Evolutionary conservation across 2,329 filamentous ascomycete species (phyloP).

Genomic region (Claviceps fusiformis): DNA sequence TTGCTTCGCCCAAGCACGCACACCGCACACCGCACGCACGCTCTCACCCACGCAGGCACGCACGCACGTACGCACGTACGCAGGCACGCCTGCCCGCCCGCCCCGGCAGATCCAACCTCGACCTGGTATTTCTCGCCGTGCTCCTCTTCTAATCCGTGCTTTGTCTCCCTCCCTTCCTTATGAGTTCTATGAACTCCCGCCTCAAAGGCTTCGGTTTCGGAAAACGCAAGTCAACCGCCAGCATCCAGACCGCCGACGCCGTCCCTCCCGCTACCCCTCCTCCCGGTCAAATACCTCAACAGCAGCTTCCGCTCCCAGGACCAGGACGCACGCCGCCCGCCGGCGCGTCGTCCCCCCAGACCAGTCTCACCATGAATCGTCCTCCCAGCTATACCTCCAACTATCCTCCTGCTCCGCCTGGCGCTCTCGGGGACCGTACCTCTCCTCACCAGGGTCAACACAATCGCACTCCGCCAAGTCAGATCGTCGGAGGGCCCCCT

Average conservation of each 20-base stretch:
- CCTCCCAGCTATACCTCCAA: slow-evolving; percentile 51
- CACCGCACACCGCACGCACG: no score
- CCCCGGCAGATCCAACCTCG: background rate
- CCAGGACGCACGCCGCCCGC: slow-evolving; percentile 20
- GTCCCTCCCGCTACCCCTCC: slow-evolving; percentile 22
- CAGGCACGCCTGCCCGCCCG: background rate
- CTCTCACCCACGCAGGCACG: background rate
- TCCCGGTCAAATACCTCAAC: slow-evolving; percentile 33
- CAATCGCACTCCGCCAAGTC: slow-evolving; percentile 41
- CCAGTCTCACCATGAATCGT: slow-evolving; percentile 46
- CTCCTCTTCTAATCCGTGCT: slow-evolving; percentile 4
- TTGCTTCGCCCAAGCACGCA: background rate
- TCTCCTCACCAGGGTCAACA: slow-evolving; percentile 36
- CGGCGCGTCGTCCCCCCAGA: slow-evolving; percentile 30
- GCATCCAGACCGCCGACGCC: slow-evolving; percentile 38
- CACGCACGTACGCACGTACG: no score
- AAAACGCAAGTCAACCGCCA: slow-evolving; percentile 60
- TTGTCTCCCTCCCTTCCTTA: slow-evolving; percentile 25
- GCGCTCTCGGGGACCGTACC: slow-evolving; percentile 34
- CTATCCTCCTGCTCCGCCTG: slow-evolving; percentile 33
- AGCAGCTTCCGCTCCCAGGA: slow-evolving; percentile 24
- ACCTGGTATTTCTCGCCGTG: slow-evolving; percentile 5
- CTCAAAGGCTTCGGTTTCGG: slow-evolving; percentile 71
- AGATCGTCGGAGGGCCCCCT: slow-evolving; percentile 50
- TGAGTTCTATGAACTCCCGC: slow-evolving; percentile 70